Conservation (phyloP, 2,329 filamentous ascomycete genomes). For the Colletotrichum godetiae region DNA sequence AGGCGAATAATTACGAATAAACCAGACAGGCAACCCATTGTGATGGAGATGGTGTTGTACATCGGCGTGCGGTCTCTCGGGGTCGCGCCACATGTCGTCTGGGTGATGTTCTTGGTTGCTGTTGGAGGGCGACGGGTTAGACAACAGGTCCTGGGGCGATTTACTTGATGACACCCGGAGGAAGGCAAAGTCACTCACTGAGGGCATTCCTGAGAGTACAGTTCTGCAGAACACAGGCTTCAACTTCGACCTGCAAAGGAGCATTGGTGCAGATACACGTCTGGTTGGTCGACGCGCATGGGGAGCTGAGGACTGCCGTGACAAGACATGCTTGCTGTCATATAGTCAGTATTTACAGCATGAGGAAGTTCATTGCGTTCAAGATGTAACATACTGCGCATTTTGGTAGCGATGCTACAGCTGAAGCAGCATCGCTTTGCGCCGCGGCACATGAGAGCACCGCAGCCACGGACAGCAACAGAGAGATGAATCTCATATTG, state of each 20-base stretch:
- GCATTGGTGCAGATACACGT: slow-evolving; percentile 47
- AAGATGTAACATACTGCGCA: slow-evolving; percentile 44
- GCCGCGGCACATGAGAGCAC: slow-evolving; percentile 22
- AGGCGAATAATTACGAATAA: slow-evolving; percentile 57
- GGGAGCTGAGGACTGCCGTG: slow-evolving; percentile 39
- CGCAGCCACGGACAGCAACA: slow-evolving; percentile 24
- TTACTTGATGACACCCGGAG: not conserved
- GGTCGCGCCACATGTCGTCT: slow-evolving; percentile 42
- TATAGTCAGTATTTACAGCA: not conserved
- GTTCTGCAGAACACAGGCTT: slow-evolving; percentile 41
- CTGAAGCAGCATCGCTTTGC: slow-evolving; percentile 21
- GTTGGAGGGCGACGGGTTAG: slow-evolving; percentile 2
- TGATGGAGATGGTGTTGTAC: slow-evolving; percentile 47
- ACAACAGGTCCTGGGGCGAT: not conserved
- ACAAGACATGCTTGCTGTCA: slow-evolving; percentile 42
- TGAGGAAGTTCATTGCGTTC: not conserved
- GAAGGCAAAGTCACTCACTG: slow-evolving; percentile 39
- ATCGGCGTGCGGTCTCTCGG: slow-evolving; percentile 46
- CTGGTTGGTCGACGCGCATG: slow-evolving; percentile 42
- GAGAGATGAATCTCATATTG: slow-evolving; percentile 26
- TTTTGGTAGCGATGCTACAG: slow-evolving; percentile 40
- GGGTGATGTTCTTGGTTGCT: slow-evolving; percentile 37
- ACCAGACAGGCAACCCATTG: slow-evolving; percentile 48
- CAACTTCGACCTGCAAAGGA: slow-evolving; percentile 40
- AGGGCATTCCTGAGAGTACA: slow-evolving; percentile 47